Percentiles rank a stretch among this genome's conserved stretches.
Evolutionary conservation across 106 monocot genomes (phyloP).

Genomic region (Dioscorea zingiberensis): DNA sequence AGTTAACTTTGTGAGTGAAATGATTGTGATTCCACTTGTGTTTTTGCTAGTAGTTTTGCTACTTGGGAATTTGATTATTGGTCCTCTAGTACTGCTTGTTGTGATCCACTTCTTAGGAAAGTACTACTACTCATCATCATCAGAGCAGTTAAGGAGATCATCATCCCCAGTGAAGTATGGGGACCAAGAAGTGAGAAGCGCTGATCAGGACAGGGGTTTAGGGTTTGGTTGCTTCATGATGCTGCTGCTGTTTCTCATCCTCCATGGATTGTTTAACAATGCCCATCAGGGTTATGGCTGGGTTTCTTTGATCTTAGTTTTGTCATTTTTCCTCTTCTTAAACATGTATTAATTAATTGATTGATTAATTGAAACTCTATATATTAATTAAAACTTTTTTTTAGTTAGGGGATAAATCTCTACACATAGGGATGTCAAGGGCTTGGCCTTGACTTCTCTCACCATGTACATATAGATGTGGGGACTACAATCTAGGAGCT

Average conservation of each 20-base stretch:
- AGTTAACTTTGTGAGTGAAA: not conserved
- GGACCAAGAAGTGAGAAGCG: not conserved
- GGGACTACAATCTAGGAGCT: too few relatives aligned
- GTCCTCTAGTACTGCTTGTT: not conserved
- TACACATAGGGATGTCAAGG: too few relatives aligned
- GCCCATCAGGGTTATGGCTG: not conserved
- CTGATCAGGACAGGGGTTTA: not conserved
- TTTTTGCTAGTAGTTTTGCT: not conserved
- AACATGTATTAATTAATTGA: not conserved
- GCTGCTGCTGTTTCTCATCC: not conserved
- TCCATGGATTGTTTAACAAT: not conserved
- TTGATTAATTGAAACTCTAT: too few relatives aligned
- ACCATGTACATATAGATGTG: too few relatives aligned
- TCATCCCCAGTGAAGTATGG: not conserved
- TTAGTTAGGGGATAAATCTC: too few relatives aligned
- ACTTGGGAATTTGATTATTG: not conserved
- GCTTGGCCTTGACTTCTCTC: too few relatives aligned
- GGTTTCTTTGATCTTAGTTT: not conserved
- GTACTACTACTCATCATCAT: not conserved
- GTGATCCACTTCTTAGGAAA: not conserved
- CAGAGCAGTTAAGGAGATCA: too few relatives aligned
- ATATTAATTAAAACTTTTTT: too few relatives aligned
- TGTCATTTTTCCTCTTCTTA: not conserved
- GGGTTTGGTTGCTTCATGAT: constrained; percentile 1
- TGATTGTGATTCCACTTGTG: not conserved